Evolutionary conservation across 73 alveolate species (phyloP).

Genomic region (Uronychia setigera): DNA sequence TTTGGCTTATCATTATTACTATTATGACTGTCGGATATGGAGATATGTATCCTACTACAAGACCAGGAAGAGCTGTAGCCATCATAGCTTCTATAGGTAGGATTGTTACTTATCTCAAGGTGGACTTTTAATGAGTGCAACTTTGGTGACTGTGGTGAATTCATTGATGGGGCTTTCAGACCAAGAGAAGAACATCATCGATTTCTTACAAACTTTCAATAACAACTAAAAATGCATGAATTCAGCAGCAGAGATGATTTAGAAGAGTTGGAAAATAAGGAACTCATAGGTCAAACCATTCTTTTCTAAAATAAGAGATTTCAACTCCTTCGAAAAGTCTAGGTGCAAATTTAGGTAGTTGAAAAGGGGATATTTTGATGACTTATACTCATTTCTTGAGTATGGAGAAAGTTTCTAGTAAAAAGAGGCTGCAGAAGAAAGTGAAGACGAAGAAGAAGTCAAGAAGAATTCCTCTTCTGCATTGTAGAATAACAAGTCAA

Average conservation of each 20-base stretch:
- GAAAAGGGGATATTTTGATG: no score
- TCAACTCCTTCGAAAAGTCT: no score
- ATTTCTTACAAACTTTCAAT: neutral
- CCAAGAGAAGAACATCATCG: neutral
- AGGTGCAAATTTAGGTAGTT: no score
- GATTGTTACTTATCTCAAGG: neutral
- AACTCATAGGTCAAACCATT: no score
- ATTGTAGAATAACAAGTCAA: no score
- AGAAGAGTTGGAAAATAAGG: neutral
- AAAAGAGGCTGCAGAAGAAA: no score
- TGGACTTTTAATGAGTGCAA: neutral
- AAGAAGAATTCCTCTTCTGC: no score
- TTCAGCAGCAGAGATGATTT: neutral
- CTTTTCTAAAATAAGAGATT: no score
- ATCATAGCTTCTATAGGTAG: neutral
- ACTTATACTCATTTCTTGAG: no score
- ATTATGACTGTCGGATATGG: neutral
- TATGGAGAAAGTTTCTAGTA: no score
- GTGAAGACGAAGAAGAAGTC: no score
- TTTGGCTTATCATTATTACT: neutral
- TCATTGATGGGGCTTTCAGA: neutral
- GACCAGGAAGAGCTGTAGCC: neutral
- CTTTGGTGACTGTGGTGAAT: neutral
- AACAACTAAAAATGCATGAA: neutral
- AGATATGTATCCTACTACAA: neutral